phyloP scores from a whole-genome alignment of 179 eudicot genomes.

The Corrigiola litoralis region DNA sequence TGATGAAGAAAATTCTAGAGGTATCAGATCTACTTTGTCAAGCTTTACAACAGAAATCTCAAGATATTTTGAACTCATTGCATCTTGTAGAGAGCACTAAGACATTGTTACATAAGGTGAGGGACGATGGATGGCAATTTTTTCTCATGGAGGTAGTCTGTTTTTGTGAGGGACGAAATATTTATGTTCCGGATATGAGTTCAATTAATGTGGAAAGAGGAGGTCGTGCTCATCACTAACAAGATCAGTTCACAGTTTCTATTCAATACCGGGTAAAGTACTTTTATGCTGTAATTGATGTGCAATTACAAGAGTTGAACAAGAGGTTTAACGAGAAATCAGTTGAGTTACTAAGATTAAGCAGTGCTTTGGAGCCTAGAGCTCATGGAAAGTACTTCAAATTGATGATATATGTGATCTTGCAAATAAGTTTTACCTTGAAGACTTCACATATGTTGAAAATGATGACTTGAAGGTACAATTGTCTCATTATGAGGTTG shows the following conservation, averaged over 20 bases:
- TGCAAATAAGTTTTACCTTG: background rate
- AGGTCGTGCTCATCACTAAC: background rate
- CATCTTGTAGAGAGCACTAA: background rate
- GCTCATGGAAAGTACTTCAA: background rate
- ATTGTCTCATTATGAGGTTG: background rate
- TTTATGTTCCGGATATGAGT: background rate
- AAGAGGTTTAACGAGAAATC: background rate
- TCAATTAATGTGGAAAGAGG: background rate
- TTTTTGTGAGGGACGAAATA: background rate
- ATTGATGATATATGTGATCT: background rate
- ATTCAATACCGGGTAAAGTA: background rate
- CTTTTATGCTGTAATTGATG: background rate
- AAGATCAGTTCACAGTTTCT: background rate
- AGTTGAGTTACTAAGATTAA: background rate
- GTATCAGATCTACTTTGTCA: background rate
- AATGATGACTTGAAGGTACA: background rate
- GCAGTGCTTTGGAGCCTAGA: background rate
- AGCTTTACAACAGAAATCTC: background rate
- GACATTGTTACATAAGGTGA: background rate
- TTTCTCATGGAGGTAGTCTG: background rate
- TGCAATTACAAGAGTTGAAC: background rate
- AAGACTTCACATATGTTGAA: slow-evolving; percentile 1
- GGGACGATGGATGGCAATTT: background rate
- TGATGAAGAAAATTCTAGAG: background rate
- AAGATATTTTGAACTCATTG: background rate